Base-by-base conservation (phyloP, 768 basidiomycete genomes). In the Pleurotus pulmonarius region DNA sequence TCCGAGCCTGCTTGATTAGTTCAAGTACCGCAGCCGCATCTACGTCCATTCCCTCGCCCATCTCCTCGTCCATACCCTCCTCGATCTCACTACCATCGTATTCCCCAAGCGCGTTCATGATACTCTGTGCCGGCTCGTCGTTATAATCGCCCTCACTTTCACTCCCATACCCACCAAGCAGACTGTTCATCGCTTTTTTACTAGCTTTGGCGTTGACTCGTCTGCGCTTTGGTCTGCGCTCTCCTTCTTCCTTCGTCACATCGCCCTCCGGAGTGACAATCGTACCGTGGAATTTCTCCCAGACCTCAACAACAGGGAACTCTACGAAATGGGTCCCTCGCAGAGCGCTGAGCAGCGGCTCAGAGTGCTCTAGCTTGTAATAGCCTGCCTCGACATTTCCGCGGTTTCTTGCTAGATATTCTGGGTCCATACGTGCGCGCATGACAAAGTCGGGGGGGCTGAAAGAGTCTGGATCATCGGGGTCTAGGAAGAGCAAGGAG, bases 251-350 rank as follows among this genome's bases (percentile, higher is more conserved):
- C 25, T 74, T 73, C 44, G 65, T 69, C 37, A 81, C 63, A 4
- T 71, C 60, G 2, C 85, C 85, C 46, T 75, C 67, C 43, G 75
- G 74, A 56, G 88, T 80, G 13, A 88, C 73, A n/a, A 91, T 63
- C 7, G 73, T 73, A 5, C 83, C 87, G 6, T 68, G 70, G 68
- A 92, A 94, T 22, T 16, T 41, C 46, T 87, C 82, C 76, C 86
- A 87, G 5, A 95, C 69, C 55, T 93, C 87, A 45, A 96, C 83
- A 1, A 85, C 86, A 5, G 94, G 94, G 64, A 83, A 96, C 68
- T 96, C 94, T 29, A 89, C 79, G 68, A 94, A 93, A 25, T 82
- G 74, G 43, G 82, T 88, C 49, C 83, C 70, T 37, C 73, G 75
- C 45, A 96, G 72, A 6, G 78, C 69, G 22, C 66, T 63, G 8